These are phyloP conservation scores for Phialophora chinensis DNA, from an alignment of 2,329 filamentous ascomycete genomes.

Conservation along the genomic window DNA sequence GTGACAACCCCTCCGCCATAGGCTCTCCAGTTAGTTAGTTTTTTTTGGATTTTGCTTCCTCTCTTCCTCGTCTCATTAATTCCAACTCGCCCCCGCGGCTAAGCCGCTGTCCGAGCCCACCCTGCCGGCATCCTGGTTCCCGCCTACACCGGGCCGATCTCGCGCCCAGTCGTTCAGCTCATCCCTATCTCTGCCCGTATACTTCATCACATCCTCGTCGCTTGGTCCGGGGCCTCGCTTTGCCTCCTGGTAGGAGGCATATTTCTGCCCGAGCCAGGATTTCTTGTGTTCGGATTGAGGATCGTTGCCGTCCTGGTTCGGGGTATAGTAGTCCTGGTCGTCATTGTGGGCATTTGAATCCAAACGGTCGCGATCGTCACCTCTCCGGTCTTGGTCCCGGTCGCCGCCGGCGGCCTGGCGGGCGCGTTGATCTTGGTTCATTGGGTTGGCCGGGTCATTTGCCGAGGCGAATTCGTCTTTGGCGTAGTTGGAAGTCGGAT, in stretches of 20 bases:
- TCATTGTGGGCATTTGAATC: not conserved
- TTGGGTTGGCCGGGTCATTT: constrained; percentile 32
- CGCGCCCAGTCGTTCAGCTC: constrained; percentile 30
- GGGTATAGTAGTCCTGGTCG: not conserved
- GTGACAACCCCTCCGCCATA: not conserved
- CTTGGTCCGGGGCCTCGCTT: constrained; percentile 23
- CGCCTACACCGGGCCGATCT: constrained; percentile 25
- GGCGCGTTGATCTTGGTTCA: constrained; percentile 20
- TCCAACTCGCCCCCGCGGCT: constrained; percentile 18
- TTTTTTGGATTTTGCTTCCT: too few species aligned
- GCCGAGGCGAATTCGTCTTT: constrained; percentile 32
- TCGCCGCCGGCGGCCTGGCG: not conserved
- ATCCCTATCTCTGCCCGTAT: constrained; percentile 33
- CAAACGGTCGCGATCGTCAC: not conserved
- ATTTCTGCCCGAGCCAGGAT: constrained; percentile 35
- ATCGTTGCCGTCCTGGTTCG: not conserved
- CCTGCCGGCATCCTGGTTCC: constrained; percentile 22
- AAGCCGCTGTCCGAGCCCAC: constrained; percentile 8
- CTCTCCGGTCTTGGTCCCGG: not conserved
- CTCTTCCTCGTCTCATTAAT: not conserved
- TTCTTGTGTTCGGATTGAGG: constrained; percentile 15
- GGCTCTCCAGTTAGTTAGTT: too few species aligned
- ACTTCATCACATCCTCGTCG: constrained; percentile 36
- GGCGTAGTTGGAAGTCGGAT: constrained; percentile 29
- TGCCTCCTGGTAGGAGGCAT: constrained; percentile 24